Evolutionary conservation across 352 stramenopile species (phyloP), one percentile per base, ranked within the genome.

Genomic region (Pythium brassicae): DNA sequence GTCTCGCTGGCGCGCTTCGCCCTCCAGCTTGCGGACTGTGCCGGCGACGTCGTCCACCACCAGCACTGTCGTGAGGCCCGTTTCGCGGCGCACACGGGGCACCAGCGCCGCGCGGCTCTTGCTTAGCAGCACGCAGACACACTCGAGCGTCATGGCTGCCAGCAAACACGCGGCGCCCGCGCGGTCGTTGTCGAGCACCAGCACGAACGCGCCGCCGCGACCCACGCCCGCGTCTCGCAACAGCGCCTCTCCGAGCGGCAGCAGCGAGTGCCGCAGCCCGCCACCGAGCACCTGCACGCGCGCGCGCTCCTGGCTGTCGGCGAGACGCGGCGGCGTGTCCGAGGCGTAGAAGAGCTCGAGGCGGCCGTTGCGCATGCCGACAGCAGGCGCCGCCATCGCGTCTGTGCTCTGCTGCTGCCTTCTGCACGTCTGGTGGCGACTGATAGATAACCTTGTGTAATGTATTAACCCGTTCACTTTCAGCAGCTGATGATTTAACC

Each of bases 131-230:
- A 72, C 59, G 23, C 78, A 89, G 3, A 87, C 67, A 40, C 73
- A 83, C 34, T 74, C 49, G 40, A 91, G 57, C 51, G 83, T 57
- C 79, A 90, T 84, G 4, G 83, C 80, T 9, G 62, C 81, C 35
- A 90, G 64, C 57, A 93, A 76, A 55, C 78, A 90, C 39, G 81
- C 80, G 27, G 86, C 81, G 53, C 83, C 87, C 19, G 78, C 78
- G 48, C 71, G 65, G 57, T 93, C 63, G 57, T 93, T 91, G 56
- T 87, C 80, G 26, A 91, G 23, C 11, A 93, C 66, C 25, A 93
- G 70, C 5, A 91, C 61, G 62, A 93, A 86, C n/a, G 73, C 66
- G 22, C 76, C 69, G 26, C 59, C 57, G 11, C 56, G 62, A 32
- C 45, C 29, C 26, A 91, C 52, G 20, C 68, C 70, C 1, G 69